These are phyloP conservation scores for Brassica cretica DNA, from an alignment of 345 rosid genomes.

Conservation along the genomic window DNA sequence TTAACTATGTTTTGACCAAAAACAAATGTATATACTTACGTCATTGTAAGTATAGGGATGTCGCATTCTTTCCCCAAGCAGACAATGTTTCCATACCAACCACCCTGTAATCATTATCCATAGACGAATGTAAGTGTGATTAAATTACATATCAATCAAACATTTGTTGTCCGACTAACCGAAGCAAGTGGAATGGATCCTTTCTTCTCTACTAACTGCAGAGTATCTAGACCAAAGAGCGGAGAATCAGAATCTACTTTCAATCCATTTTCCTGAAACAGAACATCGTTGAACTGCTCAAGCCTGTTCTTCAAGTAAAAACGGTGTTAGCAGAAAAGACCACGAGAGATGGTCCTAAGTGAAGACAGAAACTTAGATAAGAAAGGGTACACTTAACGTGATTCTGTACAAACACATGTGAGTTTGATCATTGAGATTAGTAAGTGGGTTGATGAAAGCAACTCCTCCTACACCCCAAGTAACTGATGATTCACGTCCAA, in stretches of 20 bases:
- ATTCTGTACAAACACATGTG: conserved; percentile 72
- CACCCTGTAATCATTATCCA: conserved; percentile 1
- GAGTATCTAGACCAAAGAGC: conserved; percentile 53
- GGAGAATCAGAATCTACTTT: conserved; percentile 46
- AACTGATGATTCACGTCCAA: conserved; percentile 61
- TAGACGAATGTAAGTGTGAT: neutral
- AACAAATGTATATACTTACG: conserved; percentile 37
- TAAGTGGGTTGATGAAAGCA: conserved; percentile 75
- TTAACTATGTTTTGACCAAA: conserved; percentile 6
- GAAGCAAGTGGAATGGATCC: conserved; percentile 47
- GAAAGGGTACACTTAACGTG: conserved; percentile 47
- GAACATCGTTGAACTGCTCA: conserved; percentile 92
- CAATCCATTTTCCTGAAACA: conserved; percentile 63
- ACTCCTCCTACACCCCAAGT: conserved; percentile 88
- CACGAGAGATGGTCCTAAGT: neutral
- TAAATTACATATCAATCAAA: neutral
- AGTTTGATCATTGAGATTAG: conserved; percentile 46
- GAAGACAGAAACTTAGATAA: conserved; percentile 22
- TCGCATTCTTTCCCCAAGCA: conserved; percentile 64
- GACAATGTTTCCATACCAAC: conserved; percentile 72
- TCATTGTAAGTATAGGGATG: conserved; percentile 78
- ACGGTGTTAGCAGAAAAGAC: conserved; percentile 9
- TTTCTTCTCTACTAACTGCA: conserved; percentile 42
- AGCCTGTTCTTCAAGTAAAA: conserved; percentile 52
- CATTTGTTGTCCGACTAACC: conserved; percentile 30